phyloP scores from a whole-genome alignment of 768 basidiomycete species.

The Sutorius australiensis region DNA sequence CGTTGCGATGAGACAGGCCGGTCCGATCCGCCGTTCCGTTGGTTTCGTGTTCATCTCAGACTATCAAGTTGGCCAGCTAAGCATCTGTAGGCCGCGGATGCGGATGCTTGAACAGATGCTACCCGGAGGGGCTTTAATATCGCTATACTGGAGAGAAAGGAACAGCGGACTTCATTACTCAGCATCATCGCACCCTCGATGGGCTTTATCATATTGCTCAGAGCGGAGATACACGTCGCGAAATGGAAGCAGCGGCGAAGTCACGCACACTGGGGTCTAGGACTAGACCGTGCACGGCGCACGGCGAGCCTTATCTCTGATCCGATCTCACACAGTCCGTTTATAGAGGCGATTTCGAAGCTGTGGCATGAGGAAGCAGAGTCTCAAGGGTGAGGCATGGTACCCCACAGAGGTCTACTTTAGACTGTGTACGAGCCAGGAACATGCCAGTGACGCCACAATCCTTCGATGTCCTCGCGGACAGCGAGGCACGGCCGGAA shows the following conservation, averaged over 20 bases:
- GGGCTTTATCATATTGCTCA: conserved; percentile 49
- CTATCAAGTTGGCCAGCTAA: no score
- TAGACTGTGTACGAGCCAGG: conserved; percentile 40
- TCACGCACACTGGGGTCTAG: conserved; percentile 15
- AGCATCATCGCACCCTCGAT: conserved; percentile 43
- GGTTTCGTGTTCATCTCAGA: no score
- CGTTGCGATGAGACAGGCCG: no score
- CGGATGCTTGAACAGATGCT: no score
- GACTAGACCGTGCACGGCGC: conserved; percentile 6
- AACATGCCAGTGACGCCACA: conserved; percentile 37
- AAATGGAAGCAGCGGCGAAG: conserved; percentile 56
- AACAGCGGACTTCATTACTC: conserved; percentile 37
- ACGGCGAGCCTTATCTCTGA: conserved; percentile 1
- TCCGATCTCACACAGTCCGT: conserved; percentile 33
- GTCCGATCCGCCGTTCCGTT: no score
- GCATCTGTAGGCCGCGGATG: no score
- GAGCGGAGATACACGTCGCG: conserved; percentile 51
- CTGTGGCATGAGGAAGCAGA: conserved; percentile 40
- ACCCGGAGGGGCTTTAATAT: no score
- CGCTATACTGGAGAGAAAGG: conserved; percentile 40
- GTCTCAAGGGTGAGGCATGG: conserved; percentile 33
- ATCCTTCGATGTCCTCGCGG: conserved; percentile 48
- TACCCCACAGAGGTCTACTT: conserved; percentile 40
- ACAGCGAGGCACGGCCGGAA: conserved; percentile 37
- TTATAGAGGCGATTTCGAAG: conserved; percentile 48